phyloP scores from a whole-genome alignment of 2,329 filamentous ascomycete genomes.

The Alternaria rosae region DNA sequence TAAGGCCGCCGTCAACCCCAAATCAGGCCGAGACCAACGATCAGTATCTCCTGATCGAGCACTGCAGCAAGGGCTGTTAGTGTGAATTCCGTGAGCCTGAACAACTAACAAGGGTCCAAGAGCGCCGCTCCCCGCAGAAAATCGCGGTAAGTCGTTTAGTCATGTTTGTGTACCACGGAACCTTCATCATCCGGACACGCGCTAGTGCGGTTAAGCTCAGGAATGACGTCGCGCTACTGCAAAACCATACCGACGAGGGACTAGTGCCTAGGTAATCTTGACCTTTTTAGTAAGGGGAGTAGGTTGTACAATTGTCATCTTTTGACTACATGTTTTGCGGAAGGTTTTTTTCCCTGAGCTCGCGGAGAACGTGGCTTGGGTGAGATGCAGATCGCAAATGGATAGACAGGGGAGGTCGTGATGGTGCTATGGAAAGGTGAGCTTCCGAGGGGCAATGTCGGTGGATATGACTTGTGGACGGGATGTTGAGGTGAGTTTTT shows the following conservation, averaged over 20 bases:
- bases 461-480: not conserved
- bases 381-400: not conserved
- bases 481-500: not conserved
- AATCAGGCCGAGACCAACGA: not conserved
- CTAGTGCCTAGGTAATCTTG: not conserved
- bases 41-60: not conserved
- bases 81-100: not conserved
- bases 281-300: not conserved
- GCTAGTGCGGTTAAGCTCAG: slow-evolving; percentile 6
- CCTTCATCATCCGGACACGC: slow-evolving; percentile 5
- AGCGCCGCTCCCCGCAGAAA: not conserved
- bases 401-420: not conserved
- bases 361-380: not conserved
- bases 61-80: not conserved
- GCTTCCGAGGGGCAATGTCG: slow-evolving; percentile 1
- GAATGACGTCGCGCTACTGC: slow-evolving; percentile 3
- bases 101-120: not conserved
- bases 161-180: slow-evolving; percentile 8
- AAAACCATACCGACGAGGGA: not conserved
- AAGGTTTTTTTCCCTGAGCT: not conserved
- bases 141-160: not conserved
- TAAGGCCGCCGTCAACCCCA: not conserved
- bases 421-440: not conserved
- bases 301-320: slow-evolving; percentile 1
- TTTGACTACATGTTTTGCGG: not conserved